A percentile compares a stretch with the other conserved stretches of the same genome.
phyloP scores from a whole-genome alignment of 1,139 yeast species.

The Geotrichum bryndzae region DNA sequence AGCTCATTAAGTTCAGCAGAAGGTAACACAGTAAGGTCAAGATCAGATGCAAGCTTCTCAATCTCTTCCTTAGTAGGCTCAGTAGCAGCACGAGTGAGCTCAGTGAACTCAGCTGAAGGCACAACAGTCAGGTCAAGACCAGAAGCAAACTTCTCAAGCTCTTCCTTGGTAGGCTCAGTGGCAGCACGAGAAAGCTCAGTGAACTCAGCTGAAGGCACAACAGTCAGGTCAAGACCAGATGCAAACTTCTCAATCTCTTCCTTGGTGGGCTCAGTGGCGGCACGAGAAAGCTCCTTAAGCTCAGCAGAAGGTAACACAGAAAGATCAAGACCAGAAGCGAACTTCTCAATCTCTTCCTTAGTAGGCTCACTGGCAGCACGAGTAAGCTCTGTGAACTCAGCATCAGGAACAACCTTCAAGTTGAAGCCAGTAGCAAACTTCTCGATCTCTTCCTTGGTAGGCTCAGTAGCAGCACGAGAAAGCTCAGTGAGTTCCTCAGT shows the following conservation, averaged over 20 bases:
- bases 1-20: slow-evolving; percentile 25
- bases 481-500: slow-evolving; percentile 26
- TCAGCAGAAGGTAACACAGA: slow-evolving; percentile 5
- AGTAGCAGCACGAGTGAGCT: slow-evolving; percentile 19
- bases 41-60: slow-evolving; percentile 21
- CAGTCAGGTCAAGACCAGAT: slow-evolving; percentile 32
- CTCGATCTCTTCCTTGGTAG: slow-evolving; percentile 28
- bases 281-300: slow-evolving; percentile 23
- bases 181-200: slow-evolving; percentile 16
- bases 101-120: neutral
- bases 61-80: slow-evolving; percentile 23
- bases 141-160: slow-evolving; percentile 20
- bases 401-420: slow-evolving; percentile 30
- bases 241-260: slow-evolving; percentile 31
- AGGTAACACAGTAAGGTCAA: slow-evolving; percentile 25
- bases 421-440: slow-evolving; percentile 29
- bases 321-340: slow-evolving; percentile 7
- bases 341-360: slow-evolving; percentile 9
- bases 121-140: slow-evolving; percentile 7
- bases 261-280: slow-evolving; percentile 24
- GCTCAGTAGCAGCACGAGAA: slow-evolving; percentile 18
- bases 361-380: slow-evolving; percentile 29
- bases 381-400: slow-evolving; percentile 19
- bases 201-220: slow-evolving; percentile 8
- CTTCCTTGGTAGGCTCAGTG: slow-evolving; percentile 25